A percentile compares a stretch with the other conserved stretches of the same genome.
Evolutionary conservation across 106 monocot genomes (phyloP).

Genomic region (Phalaenopsis equestris): DNA sequence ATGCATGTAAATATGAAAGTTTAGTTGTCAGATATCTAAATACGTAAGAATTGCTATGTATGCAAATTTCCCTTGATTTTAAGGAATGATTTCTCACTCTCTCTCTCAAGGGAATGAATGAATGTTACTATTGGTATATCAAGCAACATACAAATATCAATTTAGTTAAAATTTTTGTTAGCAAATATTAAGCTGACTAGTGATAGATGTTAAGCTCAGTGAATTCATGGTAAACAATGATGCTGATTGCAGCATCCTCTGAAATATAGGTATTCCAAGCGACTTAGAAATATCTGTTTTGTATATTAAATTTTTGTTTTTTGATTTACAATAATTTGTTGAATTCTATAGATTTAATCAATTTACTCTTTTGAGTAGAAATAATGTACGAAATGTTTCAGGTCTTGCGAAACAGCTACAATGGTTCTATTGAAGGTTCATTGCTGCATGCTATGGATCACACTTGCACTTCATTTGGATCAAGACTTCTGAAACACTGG

Average conservation of each 20-base stretch:
- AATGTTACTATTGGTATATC: no score
- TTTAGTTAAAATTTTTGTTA: no score
- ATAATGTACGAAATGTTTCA: conserved; percentile 21
- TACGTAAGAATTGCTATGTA: no score
- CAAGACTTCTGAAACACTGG: conserved; percentile 91
- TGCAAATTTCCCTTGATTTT: no score
- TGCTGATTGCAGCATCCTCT: neutral
- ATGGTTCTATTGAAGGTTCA: conserved; percentile 81
- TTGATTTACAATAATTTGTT: conserved; percentile 3
- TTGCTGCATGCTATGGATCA: conserved; percentile 78
- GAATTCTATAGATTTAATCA: neutral
- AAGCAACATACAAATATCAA: no score
- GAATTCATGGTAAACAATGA: neutral
- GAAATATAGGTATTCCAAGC: neutral
- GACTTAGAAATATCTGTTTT: neutral
- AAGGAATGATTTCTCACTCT: no score
- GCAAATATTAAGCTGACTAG: no score
- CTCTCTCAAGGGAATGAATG: no score
- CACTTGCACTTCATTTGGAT: conserved; percentile 85
- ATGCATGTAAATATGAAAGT: no score
- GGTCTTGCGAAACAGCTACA: conserved; percentile 72
- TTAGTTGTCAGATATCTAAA: no score
- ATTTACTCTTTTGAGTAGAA: neutral
- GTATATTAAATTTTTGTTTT: neutral
- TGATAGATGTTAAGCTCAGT: neutral